phyloP scores from a whole-genome alignment of 2,329 filamentous ascomycete genomes.

The Aspergillus luchuensis region DNA sequence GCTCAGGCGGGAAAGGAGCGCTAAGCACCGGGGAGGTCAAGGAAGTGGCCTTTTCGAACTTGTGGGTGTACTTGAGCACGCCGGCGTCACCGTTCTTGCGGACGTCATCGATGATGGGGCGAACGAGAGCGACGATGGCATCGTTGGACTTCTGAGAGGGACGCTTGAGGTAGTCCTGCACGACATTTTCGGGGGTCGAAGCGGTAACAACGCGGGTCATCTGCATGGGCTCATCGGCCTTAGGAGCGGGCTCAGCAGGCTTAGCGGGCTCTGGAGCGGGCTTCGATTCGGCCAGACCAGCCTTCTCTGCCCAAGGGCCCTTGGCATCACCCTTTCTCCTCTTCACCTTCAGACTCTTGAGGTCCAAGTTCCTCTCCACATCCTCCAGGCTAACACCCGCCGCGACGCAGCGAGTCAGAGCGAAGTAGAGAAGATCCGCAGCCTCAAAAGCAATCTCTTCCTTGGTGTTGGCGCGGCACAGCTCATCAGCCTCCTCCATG shows the following conservation, averaged over 20 bases:
- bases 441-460: conserved; percentile 91
- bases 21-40: conserved; percentile 85
- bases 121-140: conserved; percentile 85
- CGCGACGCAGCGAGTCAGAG: conserved; percentile 82
- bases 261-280: conserved; percentile 51
- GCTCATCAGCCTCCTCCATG: conserved; percentile 95
- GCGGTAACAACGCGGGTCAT: conserved; percentile 79
- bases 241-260: conserved; percentile 12
- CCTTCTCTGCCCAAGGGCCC: conserved; percentile 84
- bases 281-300: conserved; percentile 61
- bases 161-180: conserved; percentile 76
- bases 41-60: conserved; percentile 94
- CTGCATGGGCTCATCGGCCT: conserved; percentile 61
- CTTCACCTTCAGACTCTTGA: conserved; percentile 95
- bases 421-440: conserved; percentile 94
- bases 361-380: conserved; percentile 87
- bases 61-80: conserved; percentile 90
- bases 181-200: conserved; percentile 63
- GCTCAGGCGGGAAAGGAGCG: conserved; percentile 79
- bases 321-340: conserved; percentile 92
- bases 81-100: conserved; percentile 82
- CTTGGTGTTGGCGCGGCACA: conserved; percentile 81
- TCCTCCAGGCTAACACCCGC: conserved; percentile 84
- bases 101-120: conserved; percentile 88
- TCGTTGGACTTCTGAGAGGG: conserved; percentile 96